A percentile compares a stretch with the other conserved stretches of the same genome.
Conservation (phyloP, 2,329 filamentous ascomycete species). For the Chrysoporthe puriensis region DNA sequence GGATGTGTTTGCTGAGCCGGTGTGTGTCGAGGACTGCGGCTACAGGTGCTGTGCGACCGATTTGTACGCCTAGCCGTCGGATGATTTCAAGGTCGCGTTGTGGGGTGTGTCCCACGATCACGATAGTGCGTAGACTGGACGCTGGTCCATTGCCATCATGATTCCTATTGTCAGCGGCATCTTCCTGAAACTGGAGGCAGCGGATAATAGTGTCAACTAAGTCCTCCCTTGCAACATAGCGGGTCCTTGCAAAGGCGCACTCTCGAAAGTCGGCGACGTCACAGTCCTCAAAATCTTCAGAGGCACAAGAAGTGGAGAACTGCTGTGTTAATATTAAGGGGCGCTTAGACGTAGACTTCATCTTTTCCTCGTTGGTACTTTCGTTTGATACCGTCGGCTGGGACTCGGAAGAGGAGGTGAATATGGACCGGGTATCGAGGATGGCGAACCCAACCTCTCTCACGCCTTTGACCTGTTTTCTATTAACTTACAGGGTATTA, state of each 20-base stretch:
- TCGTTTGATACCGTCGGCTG: neutral
- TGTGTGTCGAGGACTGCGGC: conserved; percentile 16
- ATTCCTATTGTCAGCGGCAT: neutral
- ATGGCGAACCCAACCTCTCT: neutral
- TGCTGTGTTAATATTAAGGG: conserved; percentile 10
- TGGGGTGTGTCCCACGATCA: conserved; percentile 17
- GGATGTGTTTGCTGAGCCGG: conserved; percentile 14
- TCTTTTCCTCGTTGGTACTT: neutral
- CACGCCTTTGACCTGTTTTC: neutral
- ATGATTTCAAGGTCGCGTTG: conserved; percentile 14
- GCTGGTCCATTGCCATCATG: too few relatives aligned
- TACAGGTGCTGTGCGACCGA: neutral
- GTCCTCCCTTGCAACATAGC: neutral
- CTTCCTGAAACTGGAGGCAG: conserved; percentile 5
- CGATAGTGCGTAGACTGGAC: neutral
- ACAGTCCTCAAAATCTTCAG: conserved; percentile 17
- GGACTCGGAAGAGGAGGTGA: neutral
- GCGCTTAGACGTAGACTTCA: neutral
- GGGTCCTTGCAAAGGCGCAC: conserved; percentile 13
- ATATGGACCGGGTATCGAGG: conserved; percentile 8
- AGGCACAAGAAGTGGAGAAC: conserved; percentile 14
- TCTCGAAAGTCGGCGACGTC: conserved; percentile 13
- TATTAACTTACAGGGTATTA: neutral
- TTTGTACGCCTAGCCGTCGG: conserved; percentile 8
- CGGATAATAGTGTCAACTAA: conserved; percentile 10